Evolutionary conservation across 2,329 filamentous ascomycete genomes (phyloP).

Genomic region (Thermothelomyces thermophilus): DNA sequence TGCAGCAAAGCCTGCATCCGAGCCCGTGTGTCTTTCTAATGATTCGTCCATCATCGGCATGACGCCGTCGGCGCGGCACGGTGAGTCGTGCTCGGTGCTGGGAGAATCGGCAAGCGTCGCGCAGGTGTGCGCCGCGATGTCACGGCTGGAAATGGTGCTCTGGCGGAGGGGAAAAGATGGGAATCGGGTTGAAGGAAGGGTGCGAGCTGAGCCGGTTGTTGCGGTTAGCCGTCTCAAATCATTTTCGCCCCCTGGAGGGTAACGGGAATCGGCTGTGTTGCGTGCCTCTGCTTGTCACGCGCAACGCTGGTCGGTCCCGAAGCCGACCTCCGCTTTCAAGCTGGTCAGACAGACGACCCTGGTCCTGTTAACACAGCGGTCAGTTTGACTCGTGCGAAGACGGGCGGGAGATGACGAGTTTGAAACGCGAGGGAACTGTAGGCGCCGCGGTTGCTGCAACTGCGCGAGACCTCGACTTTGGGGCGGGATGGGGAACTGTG

Average conservation of each 20-base stretch:
- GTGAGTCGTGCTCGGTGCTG: background rate
- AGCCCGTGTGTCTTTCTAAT: conserved; percentile 19
- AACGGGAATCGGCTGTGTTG: background rate
- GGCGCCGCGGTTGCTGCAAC: background rate
- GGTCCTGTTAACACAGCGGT: background rate
- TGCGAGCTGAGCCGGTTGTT: conserved; percentile 6
- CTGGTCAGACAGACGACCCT: background rate
- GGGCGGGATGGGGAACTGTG: background rate
- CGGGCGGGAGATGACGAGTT: background rate
- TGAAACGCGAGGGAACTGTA: too few species aligned
- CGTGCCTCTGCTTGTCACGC: conserved; percentile 2
- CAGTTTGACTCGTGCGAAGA: background rate
- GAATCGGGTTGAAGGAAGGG: background rate
- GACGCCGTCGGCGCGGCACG: background rate
- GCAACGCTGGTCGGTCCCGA: background rate
- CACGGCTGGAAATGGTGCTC: too few species aligned
- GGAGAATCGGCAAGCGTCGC: background rate
- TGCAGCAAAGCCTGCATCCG: conserved; percentile 28
- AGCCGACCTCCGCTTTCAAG: background rate
- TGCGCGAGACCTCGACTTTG: background rate
- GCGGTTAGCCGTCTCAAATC: conserved; percentile 3
- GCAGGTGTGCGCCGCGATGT: background rate
- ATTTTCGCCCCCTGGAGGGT: conserved; percentile 15
- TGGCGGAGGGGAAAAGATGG: too few species aligned
- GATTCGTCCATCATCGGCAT: conserved; percentile 23